phyloP scores from a whole-genome alignment of 2,329 filamentous ascomycete species.

The Aspergillus sp. region DNA sequence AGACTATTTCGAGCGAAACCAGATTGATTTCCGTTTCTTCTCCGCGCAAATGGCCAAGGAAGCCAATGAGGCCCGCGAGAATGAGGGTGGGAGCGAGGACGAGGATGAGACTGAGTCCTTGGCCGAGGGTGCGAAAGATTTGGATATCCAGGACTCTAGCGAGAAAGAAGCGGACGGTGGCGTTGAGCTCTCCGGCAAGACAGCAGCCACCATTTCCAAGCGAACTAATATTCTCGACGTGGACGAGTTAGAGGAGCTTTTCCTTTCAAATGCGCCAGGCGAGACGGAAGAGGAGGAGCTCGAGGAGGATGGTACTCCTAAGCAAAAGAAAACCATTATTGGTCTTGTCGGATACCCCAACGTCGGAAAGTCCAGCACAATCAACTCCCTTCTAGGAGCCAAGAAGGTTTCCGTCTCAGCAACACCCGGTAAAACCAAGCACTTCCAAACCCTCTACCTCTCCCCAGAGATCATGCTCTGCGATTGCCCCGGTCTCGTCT shows the following conservation, averaged over 20 bases:
- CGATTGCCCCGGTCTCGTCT: slow-evolving; percentile 97
- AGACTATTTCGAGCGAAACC: slow-evolving; percentile 74
- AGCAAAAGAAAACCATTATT: slow-evolving; percentile 72
- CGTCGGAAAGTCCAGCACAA: slow-evolving; percentile 98
- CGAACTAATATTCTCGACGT: slow-evolving; percentile 80
- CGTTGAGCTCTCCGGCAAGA: slow-evolving; percentile 13
- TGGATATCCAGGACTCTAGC: slow-evolving; percentile 24
- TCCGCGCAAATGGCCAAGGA: slow-evolving; percentile 91
- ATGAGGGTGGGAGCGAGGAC: slow-evolving; percentile 49
- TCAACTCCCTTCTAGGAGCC: slow-evolving; percentile 96
- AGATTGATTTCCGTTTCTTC: slow-evolving; percentile 93
- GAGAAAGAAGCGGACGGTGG: slow-evolving; percentile 33
- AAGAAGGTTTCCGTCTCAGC: slow-evolving; percentile 99
- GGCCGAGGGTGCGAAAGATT: slow-evolving; percentile 12
- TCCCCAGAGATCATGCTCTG: slow-evolving; percentile 87
- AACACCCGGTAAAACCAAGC: slow-evolving; percentile 97
- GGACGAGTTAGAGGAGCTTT: slow-evolving; percentile 86
- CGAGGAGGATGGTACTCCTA: slow-evolving; percentile 43
- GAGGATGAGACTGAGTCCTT: slow-evolving; percentile 41
- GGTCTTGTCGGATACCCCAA: slow-evolving; percentile 97
- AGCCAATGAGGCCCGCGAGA: slow-evolving; percentile 69
- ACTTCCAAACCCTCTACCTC: slow-evolving; percentile 97
- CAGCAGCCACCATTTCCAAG: slow-evolving; percentile 36
- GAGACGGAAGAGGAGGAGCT: slow-evolving; percentile 48
- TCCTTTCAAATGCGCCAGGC: slow-evolving; percentile 71